These are phyloP conservation scores for Nidularia pulvinata DNA, from an alignment of 768 basidiomycete genomes.

Conservation along the genomic window DNA sequence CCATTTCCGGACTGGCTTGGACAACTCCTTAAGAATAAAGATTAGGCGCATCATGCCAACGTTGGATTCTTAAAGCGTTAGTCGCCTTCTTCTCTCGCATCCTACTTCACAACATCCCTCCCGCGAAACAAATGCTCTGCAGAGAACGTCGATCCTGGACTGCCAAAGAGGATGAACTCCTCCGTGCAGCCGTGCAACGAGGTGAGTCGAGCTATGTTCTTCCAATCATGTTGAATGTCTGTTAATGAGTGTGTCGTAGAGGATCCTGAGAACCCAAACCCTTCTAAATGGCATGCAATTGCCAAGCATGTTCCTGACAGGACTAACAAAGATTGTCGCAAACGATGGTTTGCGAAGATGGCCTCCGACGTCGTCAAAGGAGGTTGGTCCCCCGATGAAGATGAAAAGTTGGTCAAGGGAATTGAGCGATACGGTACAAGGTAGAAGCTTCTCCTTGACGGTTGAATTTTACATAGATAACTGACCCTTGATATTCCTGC, in stretches of 20 bases:
- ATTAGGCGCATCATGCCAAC: constrained; percentile 24
- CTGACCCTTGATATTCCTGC: constrained; percentile 3
- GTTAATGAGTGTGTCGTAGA: constrained; percentile 29
- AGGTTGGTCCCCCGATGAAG: constrained; percentile 62
- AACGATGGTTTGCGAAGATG: constrained; percentile 67
- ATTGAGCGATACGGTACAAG: constrained; percentile 58
- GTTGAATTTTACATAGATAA: neutral
- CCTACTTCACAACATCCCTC: constrained; percentile 10
- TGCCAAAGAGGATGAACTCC: constrained; percentile 49
- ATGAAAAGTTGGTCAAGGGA: constrained; percentile 54
- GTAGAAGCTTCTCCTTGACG: constrained; percentile 19
- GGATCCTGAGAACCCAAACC: constrained; percentile 54
- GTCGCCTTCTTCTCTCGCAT: constrained; percentile 10
- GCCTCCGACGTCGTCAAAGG: constrained; percentile 62
- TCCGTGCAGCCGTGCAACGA: constrained; percentile 47
- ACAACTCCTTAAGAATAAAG: constrained; percentile 12
- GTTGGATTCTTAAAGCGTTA: constrained; percentile 12
- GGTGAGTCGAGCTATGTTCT: constrained; percentile 24
- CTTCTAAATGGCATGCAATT: constrained; percentile 63
- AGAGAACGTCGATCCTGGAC: constrained; percentile 55
- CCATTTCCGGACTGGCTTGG: constrained; percentile 17
- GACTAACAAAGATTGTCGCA: constrained; percentile 65
- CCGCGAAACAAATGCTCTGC: constrained; percentile 28
- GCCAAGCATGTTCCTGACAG: constrained; percentile 62
- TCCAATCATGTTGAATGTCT: constrained; percentile 1